phyloP scores from a whole-genome alignment of 306 rosid species.

The Oemleria cerasiformis region DNA sequence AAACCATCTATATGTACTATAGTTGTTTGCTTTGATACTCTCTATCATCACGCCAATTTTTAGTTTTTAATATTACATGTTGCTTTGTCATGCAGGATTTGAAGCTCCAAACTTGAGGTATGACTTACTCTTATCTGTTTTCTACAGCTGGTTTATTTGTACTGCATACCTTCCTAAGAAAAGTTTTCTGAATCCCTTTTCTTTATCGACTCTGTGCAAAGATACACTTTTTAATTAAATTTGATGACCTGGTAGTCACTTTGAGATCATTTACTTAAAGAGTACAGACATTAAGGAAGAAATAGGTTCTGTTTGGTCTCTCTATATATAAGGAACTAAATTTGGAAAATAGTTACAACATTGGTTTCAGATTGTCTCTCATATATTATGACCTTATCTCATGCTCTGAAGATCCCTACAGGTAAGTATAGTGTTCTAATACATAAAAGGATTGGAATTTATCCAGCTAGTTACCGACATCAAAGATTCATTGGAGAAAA shows the following conservation, averaged over 20 bases:
- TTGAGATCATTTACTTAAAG: neutral
- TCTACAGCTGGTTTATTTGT: neutral
- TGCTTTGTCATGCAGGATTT: conserved; percentile 50
- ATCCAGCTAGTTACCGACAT: neutral
- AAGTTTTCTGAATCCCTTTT: neutral
- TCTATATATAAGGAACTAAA: neutral
- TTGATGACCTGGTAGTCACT: neutral
- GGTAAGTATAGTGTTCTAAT: neutral
- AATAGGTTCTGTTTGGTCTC: neutral
- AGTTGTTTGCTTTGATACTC: too few species aligned
- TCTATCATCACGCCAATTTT: neutral
- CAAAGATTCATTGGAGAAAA: neutral
- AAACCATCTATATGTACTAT: neutral
- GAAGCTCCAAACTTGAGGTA: conserved; percentile 84
- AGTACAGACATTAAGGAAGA: neutral
- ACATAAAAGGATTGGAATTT: neutral
- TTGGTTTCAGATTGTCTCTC: neutral
- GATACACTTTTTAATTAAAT: neutral
- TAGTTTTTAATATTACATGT: neutral
- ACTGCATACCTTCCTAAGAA: neutral
- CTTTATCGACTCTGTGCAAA: neutral
- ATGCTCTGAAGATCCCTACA: neutral
- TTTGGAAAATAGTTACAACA: neutral
- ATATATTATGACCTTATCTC: neutral
- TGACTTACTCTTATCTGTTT: conserved; percentile 1